Evolutionary conservation across 495 filamentous ascomycete species (phyloP), one percentile per base, ranked within the genome.

Genomic region (Penicillium salamii): DNA sequence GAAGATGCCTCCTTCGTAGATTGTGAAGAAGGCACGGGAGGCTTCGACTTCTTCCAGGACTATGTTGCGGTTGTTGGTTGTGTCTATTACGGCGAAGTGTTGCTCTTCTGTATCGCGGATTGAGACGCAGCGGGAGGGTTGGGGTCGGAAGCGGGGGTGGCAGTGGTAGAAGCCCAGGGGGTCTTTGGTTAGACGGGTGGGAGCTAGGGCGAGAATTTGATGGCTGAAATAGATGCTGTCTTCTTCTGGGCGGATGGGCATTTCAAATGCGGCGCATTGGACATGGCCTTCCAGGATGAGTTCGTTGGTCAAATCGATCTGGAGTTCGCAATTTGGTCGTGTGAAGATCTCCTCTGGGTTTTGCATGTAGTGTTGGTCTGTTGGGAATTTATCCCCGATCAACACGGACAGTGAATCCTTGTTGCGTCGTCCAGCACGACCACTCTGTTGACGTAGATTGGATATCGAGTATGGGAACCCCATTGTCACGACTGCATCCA

Each of bases 1-100:
- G 77, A 96, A 99, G 53, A 99, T 96, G 46, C 89, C 93, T 21
- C 95, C 93, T 74, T 97, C 92, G 63, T 97, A 97, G 55, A 97
- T 82, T 33, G 90, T 95, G 70, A 97, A 97, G 68, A 90, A 90
- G 2, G 95, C 93, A 14, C 95, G 84, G 5, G 90, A 93, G 13
- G 90, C 90, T 65, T 97, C 93, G n/a, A 97, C 79, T 66, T 96
- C 90, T 75, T 99, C 93, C 3, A 99, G 79, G 5, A 99, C 85
- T 2, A 84, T 64, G 66, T 97, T 97, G 31, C 81, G 82, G 41
- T 82, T 80, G 53, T 92, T 79, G 0, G 88, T 95, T 31, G 83
- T 87, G 75, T 98, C 90, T 47, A 98, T 80, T 45, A 98, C 89
- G 47, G 91, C 91, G 60, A 96, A 96, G 58, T 96, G 88, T 8